A percentile compares a stretch with the other conserved stretches of the same genome.
Evolutionary conservation across 2,329 filamentous ascomycete genomes (phyloP).

Genomic region (Coniochaeta hoffmannii): DNA sequence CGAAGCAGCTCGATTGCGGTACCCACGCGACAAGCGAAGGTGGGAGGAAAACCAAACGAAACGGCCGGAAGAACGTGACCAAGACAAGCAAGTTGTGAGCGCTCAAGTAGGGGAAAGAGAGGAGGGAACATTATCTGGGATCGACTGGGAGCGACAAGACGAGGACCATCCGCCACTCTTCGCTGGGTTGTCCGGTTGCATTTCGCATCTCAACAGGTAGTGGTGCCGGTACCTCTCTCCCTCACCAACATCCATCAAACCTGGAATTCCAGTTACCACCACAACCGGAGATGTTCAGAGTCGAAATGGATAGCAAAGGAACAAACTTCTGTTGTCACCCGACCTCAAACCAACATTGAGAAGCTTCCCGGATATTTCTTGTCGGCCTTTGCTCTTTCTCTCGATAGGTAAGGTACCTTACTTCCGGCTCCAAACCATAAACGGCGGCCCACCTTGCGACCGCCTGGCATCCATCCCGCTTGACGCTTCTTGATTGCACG

Average conservation of each 20-base stretch:
- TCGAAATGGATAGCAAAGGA: not conserved
- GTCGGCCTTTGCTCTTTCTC: not conserved
- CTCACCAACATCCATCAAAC: not conserved
- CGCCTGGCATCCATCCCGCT: not conserved
- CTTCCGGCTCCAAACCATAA: not conserved
- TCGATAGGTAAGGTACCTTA: too few relatives aligned
- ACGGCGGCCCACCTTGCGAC: not conserved
- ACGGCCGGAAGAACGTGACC: constrained; percentile 1
- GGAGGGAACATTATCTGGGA: not conserved
- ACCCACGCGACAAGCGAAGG: not conserved
- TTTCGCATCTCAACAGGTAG: not conserved
- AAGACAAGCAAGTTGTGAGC: not conserved
- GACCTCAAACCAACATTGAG: too few relatives aligned
- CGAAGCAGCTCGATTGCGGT: not conserved
- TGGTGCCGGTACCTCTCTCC: not conserved
- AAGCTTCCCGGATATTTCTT: too few relatives aligned
- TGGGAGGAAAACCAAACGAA: not conserved
- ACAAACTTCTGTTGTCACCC: too few relatives aligned
- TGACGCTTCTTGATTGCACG: not conserved
- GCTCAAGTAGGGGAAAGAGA: not conserved
- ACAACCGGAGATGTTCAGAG: not conserved
- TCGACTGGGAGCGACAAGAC: not conserved
- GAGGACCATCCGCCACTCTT: not conserved
- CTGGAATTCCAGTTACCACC: not conserved
- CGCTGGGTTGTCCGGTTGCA: not conserved